Conservation (phyloP, 257 asterid genomes). For the Solanum sejunctum region DNA sequence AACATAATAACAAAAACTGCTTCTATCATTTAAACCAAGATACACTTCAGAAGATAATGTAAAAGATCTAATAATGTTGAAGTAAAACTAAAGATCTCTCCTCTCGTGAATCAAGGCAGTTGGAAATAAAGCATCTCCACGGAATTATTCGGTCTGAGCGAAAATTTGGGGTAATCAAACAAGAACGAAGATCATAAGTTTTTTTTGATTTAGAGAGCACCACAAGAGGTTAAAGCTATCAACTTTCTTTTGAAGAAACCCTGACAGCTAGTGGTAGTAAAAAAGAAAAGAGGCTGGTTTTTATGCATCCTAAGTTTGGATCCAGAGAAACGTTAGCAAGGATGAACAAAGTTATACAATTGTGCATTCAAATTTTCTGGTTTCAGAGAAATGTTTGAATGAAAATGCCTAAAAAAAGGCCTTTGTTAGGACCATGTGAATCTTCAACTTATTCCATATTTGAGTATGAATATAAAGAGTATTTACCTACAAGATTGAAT, state of each 20-base stretch:
- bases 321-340: background rate
- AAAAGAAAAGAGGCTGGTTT: background rate
- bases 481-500: background rate
- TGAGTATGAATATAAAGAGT: background rate
- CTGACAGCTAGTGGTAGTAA: background rate
- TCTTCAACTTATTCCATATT: background rate
- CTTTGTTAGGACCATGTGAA: background rate
- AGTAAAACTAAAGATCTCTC: background rate
- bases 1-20: background rate
- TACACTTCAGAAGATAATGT: background rate
- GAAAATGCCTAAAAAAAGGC: background rate
- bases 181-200: background rate
- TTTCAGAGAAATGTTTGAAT: background rate
- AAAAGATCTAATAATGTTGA: background rate
- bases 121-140: background rate
- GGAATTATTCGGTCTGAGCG: background rate
- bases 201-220: background rate
- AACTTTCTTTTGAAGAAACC: background rate
- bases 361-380: background rate
- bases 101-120: background rate
- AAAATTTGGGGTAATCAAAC: background rate
- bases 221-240: background rate
- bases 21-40: background rate
- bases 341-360: background rate
- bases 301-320: background rate